phyloP scores from a whole-genome alignment of 75 land plant genomes.

The Cunninghamia lanceolata region DNA sequence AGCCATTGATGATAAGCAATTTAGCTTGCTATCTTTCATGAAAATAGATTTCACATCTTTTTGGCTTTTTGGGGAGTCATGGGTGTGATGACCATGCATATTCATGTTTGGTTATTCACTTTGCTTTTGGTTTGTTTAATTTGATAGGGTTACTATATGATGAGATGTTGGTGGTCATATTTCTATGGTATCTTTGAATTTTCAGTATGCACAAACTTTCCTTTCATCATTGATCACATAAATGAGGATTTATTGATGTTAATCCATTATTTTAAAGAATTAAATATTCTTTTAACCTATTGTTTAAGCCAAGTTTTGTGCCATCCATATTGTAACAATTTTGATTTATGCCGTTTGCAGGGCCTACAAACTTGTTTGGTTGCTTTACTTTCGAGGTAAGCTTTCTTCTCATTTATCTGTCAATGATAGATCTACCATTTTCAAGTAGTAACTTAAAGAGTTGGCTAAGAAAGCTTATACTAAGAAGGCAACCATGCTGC shows the following conservation, averaged over 20 bases:
- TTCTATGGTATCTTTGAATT: neutral
- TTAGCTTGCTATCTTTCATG: neutral
- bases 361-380: slow-evolving; percentile 92
- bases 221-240: neutral
- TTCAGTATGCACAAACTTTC: neutral
- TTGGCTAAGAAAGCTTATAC: neutral
- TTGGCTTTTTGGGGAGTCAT: neutral
- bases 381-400: slow-evolving; percentile 79
- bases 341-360: slow-evolving; percentile 35
- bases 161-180: neutral
- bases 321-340: neutral
- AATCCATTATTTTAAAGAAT: neutral
- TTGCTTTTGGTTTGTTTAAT: neutral
- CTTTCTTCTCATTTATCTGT: neutral
- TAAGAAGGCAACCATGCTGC: neutral
- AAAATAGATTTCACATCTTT: neutral
- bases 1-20: neutral
- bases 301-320: neutral
- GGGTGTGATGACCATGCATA: neutral
- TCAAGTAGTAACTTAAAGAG: neutral
- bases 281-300: neutral
- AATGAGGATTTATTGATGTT: neutral
- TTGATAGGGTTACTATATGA: neutral
- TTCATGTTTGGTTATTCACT: neutral
- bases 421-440: neutral